Percentiles rank a stretch among this genome's conserved stretches.
These are phyloP conservation scores for Ophiocordyceps camponoti-saundersi DNA, from an alignment of 2,329 filamentous ascomycete genomes.

Conservation along the genomic window DNA sequence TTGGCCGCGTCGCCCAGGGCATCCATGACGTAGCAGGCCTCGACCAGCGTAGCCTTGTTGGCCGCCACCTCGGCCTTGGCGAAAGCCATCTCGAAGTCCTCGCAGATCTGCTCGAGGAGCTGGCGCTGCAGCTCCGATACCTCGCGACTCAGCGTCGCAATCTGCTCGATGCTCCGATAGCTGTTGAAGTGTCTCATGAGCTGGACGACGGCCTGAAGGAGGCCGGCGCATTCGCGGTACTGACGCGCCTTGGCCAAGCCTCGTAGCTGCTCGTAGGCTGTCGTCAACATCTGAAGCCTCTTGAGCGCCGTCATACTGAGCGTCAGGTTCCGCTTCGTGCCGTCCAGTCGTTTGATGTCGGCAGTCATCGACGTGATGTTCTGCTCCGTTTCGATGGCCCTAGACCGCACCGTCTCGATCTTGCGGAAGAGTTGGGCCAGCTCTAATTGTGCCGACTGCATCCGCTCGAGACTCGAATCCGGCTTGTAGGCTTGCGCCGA, in stretches of 20 bases:
- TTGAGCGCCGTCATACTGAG: constrained; percentile 97
- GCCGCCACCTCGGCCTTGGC: constrained; percentile 67
- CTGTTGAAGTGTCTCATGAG: constrained; percentile 98
- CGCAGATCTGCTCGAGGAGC: constrained; percentile 91
- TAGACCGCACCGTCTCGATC: constrained; percentile 80
- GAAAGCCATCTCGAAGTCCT: constrained; percentile 94
- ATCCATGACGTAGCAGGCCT: constrained; percentile 89
- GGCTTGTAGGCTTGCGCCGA: constrained; percentile 71
- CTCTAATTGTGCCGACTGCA: constrained; percentile 80
- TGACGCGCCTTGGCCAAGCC: constrained; percentile 71
- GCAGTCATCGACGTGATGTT: constrained; percentile 98
- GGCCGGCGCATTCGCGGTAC: constrained; percentile 85
- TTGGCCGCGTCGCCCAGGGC: constrained; percentile 78
- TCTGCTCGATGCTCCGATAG: constrained; percentile 95
- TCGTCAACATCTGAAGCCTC: constrained; percentile 93
- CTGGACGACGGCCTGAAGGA: constrained; percentile 89
- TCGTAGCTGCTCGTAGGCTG: constrained; percentile 91
- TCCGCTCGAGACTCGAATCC: constrained; percentile 74
- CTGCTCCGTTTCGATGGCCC: constrained; percentile 82
- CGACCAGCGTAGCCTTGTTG: constrained; percentile 54
- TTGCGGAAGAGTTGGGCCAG: constrained; percentile 81
- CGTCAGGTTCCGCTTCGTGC: constrained; percentile 90
- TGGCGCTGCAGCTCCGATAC: constrained; percentile 88
- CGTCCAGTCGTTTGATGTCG: constrained; percentile 93
- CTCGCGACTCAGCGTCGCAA: constrained; percentile 79